Evolutionary conservation across 345 rosid genomes (phyloP).

Genomic region (Gynandropsis gynandra): DNA sequence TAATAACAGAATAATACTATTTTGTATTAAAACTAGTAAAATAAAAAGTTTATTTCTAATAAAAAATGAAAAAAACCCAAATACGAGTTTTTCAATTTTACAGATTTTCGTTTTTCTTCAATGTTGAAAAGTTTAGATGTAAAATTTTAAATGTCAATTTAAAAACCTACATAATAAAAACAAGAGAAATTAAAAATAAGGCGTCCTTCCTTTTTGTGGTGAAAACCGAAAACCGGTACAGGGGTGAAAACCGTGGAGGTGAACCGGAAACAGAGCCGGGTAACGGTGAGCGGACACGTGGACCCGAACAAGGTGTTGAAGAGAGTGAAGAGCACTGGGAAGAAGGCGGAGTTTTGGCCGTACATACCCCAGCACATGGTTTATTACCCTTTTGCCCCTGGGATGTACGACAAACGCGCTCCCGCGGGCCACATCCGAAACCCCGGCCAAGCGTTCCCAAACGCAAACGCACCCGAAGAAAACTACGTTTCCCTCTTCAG

Average conservation of each 20-base stretch:
- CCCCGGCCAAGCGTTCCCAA: constrained; percentile 29
- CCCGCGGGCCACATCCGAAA: constrained; percentile 43
- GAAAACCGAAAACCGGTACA: not conserved
- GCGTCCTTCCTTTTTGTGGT: too few relatives aligned
- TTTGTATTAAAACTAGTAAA: too few relatives aligned
- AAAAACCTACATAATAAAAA: too few relatives aligned
- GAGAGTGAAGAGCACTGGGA: constrained; percentile 34
- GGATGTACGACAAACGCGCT: constrained; percentile 45
- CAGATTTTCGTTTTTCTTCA: too few relatives aligned
- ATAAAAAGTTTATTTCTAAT: too few relatives aligned
- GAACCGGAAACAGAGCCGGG: constrained; percentile 39
- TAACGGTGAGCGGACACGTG: constrained; percentile 42
- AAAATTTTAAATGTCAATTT: too few relatives aligned
- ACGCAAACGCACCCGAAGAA: constrained; percentile 34
- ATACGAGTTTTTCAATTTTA: too few relatives aligned
- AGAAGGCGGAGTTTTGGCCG: constrained; percentile 52
- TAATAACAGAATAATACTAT: too few relatives aligned
- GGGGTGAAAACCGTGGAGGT: constrained; percentile 38
- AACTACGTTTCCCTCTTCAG: constrained; percentile 30
- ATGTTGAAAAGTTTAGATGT: too few relatives aligned
- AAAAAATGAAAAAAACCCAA: too few relatives aligned
- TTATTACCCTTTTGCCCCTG: constrained; percentile 39
- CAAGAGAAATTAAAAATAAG: too few relatives aligned
- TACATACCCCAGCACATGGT: constrained; percentile 41
- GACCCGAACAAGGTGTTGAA: constrained; percentile 46